A percentile compares a stretch with the other conserved stretches of the same genome.
Conservation (phyloP, 345 rosid species). For the Sapria himalayana region DNA sequence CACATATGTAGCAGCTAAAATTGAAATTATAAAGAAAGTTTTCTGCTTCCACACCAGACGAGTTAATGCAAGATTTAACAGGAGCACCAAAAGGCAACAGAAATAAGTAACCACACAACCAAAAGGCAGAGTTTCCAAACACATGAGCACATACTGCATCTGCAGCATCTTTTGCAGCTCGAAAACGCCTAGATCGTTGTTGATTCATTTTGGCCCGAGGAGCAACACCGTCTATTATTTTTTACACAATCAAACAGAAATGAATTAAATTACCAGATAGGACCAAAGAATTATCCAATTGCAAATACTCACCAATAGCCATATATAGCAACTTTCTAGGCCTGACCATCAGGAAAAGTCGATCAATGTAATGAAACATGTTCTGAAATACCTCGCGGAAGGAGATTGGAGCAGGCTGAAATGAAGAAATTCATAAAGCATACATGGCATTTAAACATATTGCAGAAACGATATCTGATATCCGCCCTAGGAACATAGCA, state of each 20-base stretch:
- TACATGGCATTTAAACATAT: too few relatives aligned
- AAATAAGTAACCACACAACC: too few relatives aligned
- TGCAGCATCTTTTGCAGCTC: slow-evolving; percentile 82
- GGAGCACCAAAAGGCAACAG: too few relatives aligned
- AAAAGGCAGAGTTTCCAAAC: too few relatives aligned
- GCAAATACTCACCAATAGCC: slow-evolving; percentile 57
- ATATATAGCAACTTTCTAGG: slow-evolving; percentile 69
- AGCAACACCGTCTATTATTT: slow-evolving; percentile 70
- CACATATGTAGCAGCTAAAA: too few relatives aligned
- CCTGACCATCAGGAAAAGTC: slow-evolving; percentile 81
- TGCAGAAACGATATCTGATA: too few relatives aligned
- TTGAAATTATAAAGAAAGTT: too few relatives aligned
- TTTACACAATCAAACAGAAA: slow-evolving; percentile 9
- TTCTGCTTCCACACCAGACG: too few relatives aligned
- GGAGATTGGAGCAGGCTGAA: slow-evolving; percentile 65
- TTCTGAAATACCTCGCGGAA: slow-evolving; percentile 65
- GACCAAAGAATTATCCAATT: neutral
- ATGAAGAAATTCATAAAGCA: too few relatives aligned
- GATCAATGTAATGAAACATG: slow-evolving; percentile 77
- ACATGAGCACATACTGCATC: slow-evolving; percentile 42
- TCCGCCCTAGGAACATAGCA: too few relatives aligned
- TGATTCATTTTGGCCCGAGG: slow-evolving; percentile 98
- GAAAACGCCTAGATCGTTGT: slow-evolving; percentile 79
- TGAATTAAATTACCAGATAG: neutral
- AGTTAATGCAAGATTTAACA: too few relatives aligned